These are phyloP conservation scores for Alternaria hordeiaustralica DNA, from an alignment of 2,329 filamentous ascomycete species.

Conservation along the genomic window DNA sequence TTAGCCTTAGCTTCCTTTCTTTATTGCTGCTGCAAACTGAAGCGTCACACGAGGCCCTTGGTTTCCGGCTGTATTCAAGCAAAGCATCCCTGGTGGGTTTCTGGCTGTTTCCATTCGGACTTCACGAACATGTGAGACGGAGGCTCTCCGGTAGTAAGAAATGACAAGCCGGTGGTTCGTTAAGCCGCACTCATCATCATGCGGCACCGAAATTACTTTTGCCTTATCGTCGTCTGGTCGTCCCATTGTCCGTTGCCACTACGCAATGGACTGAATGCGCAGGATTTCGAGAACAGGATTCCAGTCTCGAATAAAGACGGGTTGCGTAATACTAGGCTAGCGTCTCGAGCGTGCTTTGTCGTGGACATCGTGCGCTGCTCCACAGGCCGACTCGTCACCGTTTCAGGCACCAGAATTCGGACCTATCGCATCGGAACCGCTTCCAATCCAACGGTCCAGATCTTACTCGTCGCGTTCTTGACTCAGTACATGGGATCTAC, in stretches of 20 bases:
- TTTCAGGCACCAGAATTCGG: slow-evolving; percentile 40
- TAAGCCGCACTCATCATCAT: background rate
- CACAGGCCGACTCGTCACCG: slow-evolving; percentile 22
- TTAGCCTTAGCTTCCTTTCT: slow-evolving; percentile 25
- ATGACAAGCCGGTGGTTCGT: slow-evolving; percentile 7
- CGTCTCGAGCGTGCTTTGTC: slow-evolving; percentile 26
- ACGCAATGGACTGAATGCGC: slow-evolving; percentile 6
- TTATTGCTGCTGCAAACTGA: slow-evolving; percentile 24
- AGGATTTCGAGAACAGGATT: background rate
- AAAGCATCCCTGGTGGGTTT: slow-evolving; percentile 23
- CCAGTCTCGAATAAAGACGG: slow-evolving; percentile 13
- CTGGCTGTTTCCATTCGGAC: background rate
- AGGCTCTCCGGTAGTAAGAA: slow-evolving; percentile 9
- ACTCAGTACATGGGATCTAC: background rate
- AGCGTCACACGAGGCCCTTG: slow-evolving; percentile 24
- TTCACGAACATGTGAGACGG: slow-evolving; percentile 2
- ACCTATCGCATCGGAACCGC: slow-evolving; percentile 34
- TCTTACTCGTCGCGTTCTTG: background rate
- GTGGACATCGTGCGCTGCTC: slow-evolving; percentile 14
- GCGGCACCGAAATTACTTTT: slow-evolving; percentile 15
- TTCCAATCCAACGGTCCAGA: slow-evolving; percentile 15
- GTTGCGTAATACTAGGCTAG: slow-evolving; percentile 20
- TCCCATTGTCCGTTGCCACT: slow-evolving; percentile 6
- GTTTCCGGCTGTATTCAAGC: slow-evolving; percentile 15
- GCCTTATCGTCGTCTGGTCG: slow-evolving; percentile 4